These are phyloP conservation scores for Phytophthora podocarpi DNA, from an alignment of 352 stramenopile species.

Conservation along the genomic window DNA sequence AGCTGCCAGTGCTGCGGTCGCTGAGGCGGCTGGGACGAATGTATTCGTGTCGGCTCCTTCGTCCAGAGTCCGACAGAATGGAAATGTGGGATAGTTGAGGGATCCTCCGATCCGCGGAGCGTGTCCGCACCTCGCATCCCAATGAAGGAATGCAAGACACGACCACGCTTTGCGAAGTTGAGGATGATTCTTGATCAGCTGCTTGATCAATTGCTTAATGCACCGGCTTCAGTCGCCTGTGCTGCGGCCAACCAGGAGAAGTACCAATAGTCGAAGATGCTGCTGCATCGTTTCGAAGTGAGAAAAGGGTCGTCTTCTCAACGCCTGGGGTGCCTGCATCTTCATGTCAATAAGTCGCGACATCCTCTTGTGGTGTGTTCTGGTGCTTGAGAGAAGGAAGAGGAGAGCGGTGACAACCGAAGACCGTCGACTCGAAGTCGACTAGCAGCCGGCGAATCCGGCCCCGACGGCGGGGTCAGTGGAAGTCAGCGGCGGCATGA, in stretches of 20 bases:
- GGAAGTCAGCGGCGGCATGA: conserved; percentile 42
- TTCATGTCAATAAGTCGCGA: conserved; percentile 12
- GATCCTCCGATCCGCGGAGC: background rate
- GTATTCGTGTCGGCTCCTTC: conserved; percentile 25
- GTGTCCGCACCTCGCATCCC: background rate
- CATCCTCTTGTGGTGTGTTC: conserved; percentile 23
- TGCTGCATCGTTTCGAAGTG: conserved; percentile 17
- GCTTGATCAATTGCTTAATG: conserved; percentile 14
- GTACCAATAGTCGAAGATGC: conserved; percentile 13
- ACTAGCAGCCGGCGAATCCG: conserved; percentile 33
- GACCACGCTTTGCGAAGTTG: conserved; percentile 11
- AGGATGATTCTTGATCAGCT: conserved; percentile 18
- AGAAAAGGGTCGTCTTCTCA: conserved; percentile 24
- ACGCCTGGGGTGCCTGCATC: conserved; percentile 22
- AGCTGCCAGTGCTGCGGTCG: conserved; percentile 12
- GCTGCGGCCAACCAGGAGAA: conserved; percentile 20
- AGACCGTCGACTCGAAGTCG: conserved; percentile 27
- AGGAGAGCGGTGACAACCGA: conserved; percentile 10
- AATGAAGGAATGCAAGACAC: conserved; percentile 6
- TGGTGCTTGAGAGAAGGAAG: conserved; percentile 32
- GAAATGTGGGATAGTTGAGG: background rate
- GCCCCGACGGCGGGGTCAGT: conserved; percentile 21
- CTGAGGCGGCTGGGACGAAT: conserved; percentile 3
- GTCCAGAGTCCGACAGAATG: conserved; percentile 20
- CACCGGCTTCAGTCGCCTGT: conserved; percentile 26